Percentiles rank a stretch among this genome's conserved stretches.
Evolutionary conservation across 371 early-diverging fungal genomes (phyloP).

Genomic region (Syncephalastrum sp.): DNA sequence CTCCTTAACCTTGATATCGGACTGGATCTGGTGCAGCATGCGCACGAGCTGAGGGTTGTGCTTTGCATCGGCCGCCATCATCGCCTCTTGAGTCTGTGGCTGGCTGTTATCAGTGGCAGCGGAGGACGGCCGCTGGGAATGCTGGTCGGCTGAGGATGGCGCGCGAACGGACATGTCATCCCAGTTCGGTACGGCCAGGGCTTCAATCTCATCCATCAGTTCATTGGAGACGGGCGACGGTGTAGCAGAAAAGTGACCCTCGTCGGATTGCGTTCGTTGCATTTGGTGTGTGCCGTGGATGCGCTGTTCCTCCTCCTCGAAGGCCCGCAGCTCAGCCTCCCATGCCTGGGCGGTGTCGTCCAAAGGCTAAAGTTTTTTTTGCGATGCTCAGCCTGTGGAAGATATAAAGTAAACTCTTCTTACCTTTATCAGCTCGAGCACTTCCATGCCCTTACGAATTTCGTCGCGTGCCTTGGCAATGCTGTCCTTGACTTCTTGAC

Average conservation of each 20-base stretch:
- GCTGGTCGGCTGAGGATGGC: no score
- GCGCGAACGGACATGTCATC: constrained; percentile 7
- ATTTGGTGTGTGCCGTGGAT: constrained; percentile 23
- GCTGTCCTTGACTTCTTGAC: constrained; percentile 50
- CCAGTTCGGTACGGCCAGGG: constrained; percentile 34
- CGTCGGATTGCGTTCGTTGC: constrained; percentile 31
- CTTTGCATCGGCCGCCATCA: constrained; percentile 9
- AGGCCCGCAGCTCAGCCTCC: constrained; percentile 43
- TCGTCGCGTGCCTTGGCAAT: constrained; percentile 66
- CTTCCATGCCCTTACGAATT: constrained; percentile 53
- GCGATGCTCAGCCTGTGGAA: neutral
- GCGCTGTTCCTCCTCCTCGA: constrained; percentile 36
- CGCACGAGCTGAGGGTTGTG: constrained; percentile 35
- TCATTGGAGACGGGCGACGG: constrained; percentile 27
- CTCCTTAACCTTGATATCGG: constrained; percentile 70
- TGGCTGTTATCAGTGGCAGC: no score
- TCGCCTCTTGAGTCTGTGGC: neutral
- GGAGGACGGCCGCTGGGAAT: no score
- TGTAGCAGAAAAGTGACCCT: constrained; percentile 31
- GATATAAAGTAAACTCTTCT: neutral
- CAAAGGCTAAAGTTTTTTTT: constrained; percentile 21
- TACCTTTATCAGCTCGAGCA: constrained; percentile 51
- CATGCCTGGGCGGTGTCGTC: constrained; percentile 33
- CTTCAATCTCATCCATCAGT: constrained; percentile 31
- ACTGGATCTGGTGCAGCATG: constrained; percentile 68